These are phyloP conservation scores for Trametes pubescens DNA, from an alignment of 1,284 basidiomycete species.

Conservation along the genomic window DNA sequence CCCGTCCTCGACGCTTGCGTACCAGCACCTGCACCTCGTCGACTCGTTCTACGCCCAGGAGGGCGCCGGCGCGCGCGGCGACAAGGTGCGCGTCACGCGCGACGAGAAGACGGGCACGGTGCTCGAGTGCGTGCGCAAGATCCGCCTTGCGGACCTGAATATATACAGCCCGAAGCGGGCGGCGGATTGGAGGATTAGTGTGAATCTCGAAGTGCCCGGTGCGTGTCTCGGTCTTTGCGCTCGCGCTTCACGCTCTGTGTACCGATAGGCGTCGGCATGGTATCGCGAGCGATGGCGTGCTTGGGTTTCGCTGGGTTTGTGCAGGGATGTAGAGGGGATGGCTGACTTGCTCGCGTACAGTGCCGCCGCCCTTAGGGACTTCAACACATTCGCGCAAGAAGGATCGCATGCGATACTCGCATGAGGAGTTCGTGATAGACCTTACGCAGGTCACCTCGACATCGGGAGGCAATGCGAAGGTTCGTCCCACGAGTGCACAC, in stretches of 20 bases:
- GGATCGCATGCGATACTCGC: conserved; percentile 91
- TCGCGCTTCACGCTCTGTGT: too few species aligned
- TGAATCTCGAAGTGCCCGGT: conserved; percentile 87
- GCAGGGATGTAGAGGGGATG: conserved; percentile 8
- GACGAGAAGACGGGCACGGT: conserved; percentile 79
- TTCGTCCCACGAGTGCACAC: conserved; percentile 38
- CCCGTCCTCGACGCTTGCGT: conserved; percentile 63
- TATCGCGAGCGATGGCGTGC: conserved; percentile 14
- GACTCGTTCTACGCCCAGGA: conserved; percentile 82
- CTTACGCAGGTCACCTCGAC: conserved; percentile 87
- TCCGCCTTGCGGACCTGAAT: conserved; percentile 88
- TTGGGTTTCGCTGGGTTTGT: neutral
- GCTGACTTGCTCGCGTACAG: conserved; percentile 44
- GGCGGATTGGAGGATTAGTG: conserved; percentile 93
- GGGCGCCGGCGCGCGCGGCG: conserved; percentile 52
- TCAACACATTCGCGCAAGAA: conserved; percentile 76
- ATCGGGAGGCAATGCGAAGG: conserved; percentile 53
- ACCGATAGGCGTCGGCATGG: neutral
- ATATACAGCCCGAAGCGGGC: conserved; percentile 83
- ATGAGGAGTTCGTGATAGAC: conserved; percentile 93
- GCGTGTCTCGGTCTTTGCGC: conserved; percentile 34
- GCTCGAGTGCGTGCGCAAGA: conserved; percentile 77
- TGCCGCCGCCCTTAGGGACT: conserved; percentile 65
- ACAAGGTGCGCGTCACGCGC: conserved; percentile 86
- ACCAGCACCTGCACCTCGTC: conserved; percentile 81